Percentiles rank a stretch among this genome's conserved stretches.
Conservation (phyloP, 139 green algal genomes). For the Chlorella ohadii region DNA sequence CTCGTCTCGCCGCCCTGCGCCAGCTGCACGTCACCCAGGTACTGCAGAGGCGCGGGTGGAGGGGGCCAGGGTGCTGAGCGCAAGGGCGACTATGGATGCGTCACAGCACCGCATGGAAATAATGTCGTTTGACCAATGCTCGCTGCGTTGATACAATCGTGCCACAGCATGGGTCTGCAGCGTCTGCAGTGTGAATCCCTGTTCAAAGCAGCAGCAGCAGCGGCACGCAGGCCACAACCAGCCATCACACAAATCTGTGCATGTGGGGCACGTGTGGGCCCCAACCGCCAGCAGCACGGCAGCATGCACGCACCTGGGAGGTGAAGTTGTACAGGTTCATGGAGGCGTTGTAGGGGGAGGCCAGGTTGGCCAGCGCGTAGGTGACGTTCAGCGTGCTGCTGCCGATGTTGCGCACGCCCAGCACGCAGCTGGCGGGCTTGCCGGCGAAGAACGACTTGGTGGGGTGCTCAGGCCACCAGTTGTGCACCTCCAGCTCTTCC, state of each 20-base stretch:
- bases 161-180: too few relatives aligned
- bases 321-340: constrained; percentile 50
- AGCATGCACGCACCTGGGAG: constrained; percentile 28
- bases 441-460: constrained; percentile 44
- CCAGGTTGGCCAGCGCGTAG: constrained; percentile 27
- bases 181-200: too few relatives aligned
- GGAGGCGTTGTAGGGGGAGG: constrained; percentile 39
- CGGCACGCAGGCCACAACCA: too few relatives aligned
- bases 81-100: background rate
- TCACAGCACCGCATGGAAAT: too few relatives aligned
- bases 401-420: constrained; percentile 43
- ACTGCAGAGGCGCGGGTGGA: constrained; percentile 24
- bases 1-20: constrained; percentile 24
- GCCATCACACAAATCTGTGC: too few relatives aligned
- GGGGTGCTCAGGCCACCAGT: constrained; percentile 52
- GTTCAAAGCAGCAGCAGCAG: background rate
- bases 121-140: too few relatives aligned
- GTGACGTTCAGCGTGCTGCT: constrained; percentile 26
- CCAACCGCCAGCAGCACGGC: too few relatives aligned
- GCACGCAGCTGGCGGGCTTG: constrained; percentile 31
- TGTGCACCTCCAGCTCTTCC: constrained; percentile 26
- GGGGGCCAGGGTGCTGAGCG: background rate
- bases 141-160: too few relatives aligned
- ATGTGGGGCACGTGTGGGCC: too few relatives aligned
- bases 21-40: constrained; percentile 33